phyloP scores from a whole-genome alignment of 176 grass and related monocot species.

The Oryza glaberrima region DNA sequence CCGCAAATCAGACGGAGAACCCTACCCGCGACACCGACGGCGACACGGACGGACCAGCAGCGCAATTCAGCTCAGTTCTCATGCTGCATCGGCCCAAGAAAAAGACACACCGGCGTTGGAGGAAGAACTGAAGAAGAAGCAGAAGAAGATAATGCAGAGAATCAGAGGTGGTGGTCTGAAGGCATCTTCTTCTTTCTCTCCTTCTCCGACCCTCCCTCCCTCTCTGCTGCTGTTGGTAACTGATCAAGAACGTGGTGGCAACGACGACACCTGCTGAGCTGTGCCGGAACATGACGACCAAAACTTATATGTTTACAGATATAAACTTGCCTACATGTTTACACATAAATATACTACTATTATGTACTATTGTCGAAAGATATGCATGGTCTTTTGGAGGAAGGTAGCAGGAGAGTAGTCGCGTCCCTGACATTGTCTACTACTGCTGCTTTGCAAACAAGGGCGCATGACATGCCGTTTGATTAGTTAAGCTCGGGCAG shows the following conservation, averaged over 20 bases:
- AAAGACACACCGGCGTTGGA: too few relatives aligned
- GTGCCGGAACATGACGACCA: constrained; percentile 39
- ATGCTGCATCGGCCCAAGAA: constrained; percentile 29
- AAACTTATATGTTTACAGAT: not conserved
- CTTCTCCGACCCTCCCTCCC: not conserved
- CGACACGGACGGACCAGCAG: not conserved
- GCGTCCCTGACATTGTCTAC: constrained; percentile 41
- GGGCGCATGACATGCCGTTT: not conserved
- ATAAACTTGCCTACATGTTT: too few relatives aligned
- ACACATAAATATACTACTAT: too few relatives aligned
- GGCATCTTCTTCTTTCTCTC: not conserved
- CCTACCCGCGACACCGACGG: not conserved
- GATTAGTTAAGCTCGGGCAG: too few relatives aligned
- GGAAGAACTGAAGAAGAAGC: not conserved
- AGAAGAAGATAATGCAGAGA: not conserved
- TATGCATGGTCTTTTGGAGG: not conserved
- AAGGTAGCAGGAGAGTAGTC: constrained; percentile 28
- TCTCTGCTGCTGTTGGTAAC: constrained; percentile 43
- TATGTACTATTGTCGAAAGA: too few relatives aligned
- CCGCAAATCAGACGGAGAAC: not conserved
- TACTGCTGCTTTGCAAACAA: not conserved
- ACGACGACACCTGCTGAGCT: constrained; percentile 33
- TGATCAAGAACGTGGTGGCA: constrained; percentile 37
- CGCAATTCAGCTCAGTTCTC: constrained; percentile 9
- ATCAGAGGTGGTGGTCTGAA: not conserved